A percentile compares a stretch with the other conserved stretches of the same genome.
Conservation (phyloP, 176 grass and related monocot genomes). For the Ensete ventricosum region DNA sequence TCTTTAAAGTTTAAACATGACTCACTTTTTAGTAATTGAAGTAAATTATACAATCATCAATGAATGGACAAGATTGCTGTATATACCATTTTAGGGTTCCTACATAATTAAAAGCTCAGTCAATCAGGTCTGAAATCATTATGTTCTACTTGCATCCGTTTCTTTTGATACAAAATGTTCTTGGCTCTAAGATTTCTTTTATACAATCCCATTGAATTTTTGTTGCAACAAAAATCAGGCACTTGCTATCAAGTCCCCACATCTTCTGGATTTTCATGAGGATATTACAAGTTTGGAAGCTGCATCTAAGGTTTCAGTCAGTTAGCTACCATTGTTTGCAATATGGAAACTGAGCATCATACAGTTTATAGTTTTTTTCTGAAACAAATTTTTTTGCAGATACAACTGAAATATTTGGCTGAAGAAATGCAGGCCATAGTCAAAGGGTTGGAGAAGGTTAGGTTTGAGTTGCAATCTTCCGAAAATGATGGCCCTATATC, state of each 20-base stretch:
- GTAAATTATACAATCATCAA: too few species aligned
- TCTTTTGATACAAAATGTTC: too few species aligned
- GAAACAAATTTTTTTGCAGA: constrained; percentile 36
- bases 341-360: constrained; percentile 10
- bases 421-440: constrained; percentile 99
- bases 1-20: too few species aligned
- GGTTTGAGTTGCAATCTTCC: constrained; percentile 65
- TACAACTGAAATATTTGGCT: constrained; percentile 91
- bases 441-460: constrained; percentile 90
- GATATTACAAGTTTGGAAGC: constrained; percentile 76
- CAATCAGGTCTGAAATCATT: too few species aligned
- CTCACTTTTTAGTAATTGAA: too few species aligned
- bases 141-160: too few species aligned
- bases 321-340: not conserved
- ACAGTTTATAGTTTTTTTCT: constrained; percentile 16
- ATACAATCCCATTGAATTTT: too few species aligned
- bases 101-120: too few species aligned
- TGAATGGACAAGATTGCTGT: too few species aligned
- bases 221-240: constrained; percentile 33
- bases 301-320: constrained; percentile 76
- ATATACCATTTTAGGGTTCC: too few species aligned
- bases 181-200: too few species aligned
- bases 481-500: constrained; percentile 92
- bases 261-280: constrained; percentile 76
- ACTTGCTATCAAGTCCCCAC: constrained; percentile 56